A percentile compares a stretch with the other conserved stretches of the same genome.
Evolutionary conservation across 129 eudicot species (phyloP).

Genomic region (Chrysanthemum lavandulifolium): DNA sequence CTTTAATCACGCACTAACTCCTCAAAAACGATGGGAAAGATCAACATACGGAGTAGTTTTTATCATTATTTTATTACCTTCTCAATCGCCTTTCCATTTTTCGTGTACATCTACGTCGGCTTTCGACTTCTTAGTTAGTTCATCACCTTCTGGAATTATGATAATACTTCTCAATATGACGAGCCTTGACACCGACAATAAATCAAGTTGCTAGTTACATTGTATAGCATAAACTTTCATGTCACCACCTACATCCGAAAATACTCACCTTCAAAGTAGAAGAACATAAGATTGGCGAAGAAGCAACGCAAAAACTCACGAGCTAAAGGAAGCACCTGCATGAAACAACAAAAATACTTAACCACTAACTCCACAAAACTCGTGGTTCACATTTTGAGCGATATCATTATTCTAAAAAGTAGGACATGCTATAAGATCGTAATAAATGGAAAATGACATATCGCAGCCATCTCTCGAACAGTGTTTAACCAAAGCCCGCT

Average conservation of each 20-base stretch:
- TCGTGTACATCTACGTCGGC: conserved; percentile 49
- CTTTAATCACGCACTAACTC: no score
- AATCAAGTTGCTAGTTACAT: conserved; percentile 12
- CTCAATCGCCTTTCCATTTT: conserved; percentile 94
- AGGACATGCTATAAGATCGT: conserved; percentile 22
- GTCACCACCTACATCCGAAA: not conserved
- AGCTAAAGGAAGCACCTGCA: conserved; percentile 83
- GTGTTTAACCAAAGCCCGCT: conserved; percentile 49
- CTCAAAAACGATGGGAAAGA: no score
- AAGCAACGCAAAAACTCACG: conserved; percentile 77
- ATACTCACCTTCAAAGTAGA: conserved; percentile 50
- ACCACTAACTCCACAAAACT: not conserved
- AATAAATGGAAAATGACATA: conserved; percentile 46
- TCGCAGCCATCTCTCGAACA: conserved; percentile 87
- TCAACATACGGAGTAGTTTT: no score
- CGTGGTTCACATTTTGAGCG: not conserved
- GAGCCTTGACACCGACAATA: conserved; percentile 71
- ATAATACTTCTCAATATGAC: conserved; percentile 72
- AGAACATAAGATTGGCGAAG: conserved; percentile 95
- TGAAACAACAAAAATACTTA: conserved; percentile 6
- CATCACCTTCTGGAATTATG: conserved; percentile 45
- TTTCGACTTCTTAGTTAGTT: conserved; percentile 27
- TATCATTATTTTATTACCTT: conserved; percentile 44
- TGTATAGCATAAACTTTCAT: not conserved
- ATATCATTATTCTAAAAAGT: not conserved